These are phyloP conservation scores for Trichosporon asahii DNA, from an alignment of 1,284 basidiomycete genomes.

Conservation along the genomic window DNA sequence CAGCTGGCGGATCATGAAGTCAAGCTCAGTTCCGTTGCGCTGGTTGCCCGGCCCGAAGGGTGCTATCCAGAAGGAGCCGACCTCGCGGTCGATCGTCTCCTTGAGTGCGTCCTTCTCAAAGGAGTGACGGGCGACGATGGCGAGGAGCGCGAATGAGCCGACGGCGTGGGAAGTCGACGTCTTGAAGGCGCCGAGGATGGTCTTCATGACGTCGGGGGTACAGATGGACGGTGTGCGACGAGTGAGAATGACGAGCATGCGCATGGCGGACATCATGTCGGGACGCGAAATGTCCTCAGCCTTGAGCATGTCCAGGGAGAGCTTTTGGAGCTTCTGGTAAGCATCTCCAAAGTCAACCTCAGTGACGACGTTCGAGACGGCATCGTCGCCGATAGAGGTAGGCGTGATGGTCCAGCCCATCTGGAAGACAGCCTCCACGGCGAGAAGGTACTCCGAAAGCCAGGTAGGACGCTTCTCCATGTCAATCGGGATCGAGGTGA, in stretches of 20 bases:
- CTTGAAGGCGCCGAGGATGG: slow-evolving; percentile 64
- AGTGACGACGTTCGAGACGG: slow-evolving; percentile 12
- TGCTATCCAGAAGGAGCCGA: slow-evolving; percentile 67
- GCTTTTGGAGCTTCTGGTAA: slow-evolving; percentile 64
- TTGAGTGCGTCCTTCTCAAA: slow-evolving; percentile 67
- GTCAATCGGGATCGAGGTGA: slow-evolving; percentile 61
- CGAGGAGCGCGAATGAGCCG: slow-evolving; percentile 76
- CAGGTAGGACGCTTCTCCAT: slow-evolving; percentile 62
- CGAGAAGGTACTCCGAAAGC: slow-evolving; percentile 72
- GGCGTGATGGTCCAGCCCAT: slow-evolving; percentile 67
- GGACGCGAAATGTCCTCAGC: slow-evolving; percentile 58
- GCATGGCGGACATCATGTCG: slow-evolving; percentile 72
- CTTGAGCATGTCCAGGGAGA: slow-evolving; percentile 65
- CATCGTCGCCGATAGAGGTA: slow-evolving; percentile 41
- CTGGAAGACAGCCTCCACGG: slow-evolving; percentile 75
- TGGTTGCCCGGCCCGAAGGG: slow-evolving; percentile 52
- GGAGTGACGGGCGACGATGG: slow-evolving; percentile 83
- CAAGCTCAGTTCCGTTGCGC: slow-evolving; percentile 68
- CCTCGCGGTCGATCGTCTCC: slow-evolving; percentile 73
- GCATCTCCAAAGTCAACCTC: slow-evolving; percentile 31
- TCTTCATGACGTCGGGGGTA: slow-evolving; percentile 61
- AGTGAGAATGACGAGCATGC: slow-evolving; percentile 77
- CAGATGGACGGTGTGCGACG: slow-evolving; percentile 66
- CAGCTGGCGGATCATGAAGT: slow-evolving; percentile 70
- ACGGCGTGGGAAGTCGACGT: slow-evolving; percentile 47